These are phyloP conservation scores for Daldinia loculata DNA, from an alignment of 495 filamentous ascomycete species.

Conservation along the genomic window DNA sequence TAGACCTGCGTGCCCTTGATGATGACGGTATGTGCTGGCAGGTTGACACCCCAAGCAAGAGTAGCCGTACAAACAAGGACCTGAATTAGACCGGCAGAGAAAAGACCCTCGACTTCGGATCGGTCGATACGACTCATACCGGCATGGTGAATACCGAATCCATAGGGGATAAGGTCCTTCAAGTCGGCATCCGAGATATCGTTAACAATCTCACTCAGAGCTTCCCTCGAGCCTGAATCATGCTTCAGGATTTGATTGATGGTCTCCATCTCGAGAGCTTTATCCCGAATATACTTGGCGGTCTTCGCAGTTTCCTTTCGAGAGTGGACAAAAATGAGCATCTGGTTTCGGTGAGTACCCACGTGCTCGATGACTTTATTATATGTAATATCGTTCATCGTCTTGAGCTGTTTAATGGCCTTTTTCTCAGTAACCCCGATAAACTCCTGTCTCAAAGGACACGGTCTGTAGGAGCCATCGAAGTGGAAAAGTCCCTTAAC, in stretches of 20 bases:
- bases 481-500: conserved; percentile 92
- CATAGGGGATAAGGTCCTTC: conserved; percentile 94
- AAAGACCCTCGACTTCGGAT: conserved; percentile 93
- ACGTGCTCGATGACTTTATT: conserved; percentile 98
- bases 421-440: conserved; percentile 98
- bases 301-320: conserved; percentile 98
- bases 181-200: conserved; percentile 84
- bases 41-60: conserved; percentile 93
- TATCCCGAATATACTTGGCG: conserved; percentile 93
- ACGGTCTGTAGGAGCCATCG: conserved; percentile 91
- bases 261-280: conserved; percentile 92
- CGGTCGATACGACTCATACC: conserved; percentile 94
- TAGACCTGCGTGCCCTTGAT: conserved; percentile 98
- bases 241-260: conserved; percentile 95
- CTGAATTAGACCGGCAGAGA: conserved; percentile 87
- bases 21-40: conserved; percentile 93
- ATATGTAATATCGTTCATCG: conserved; percentile 99
- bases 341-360: conserved; percentile 87
- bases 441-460: conserved; percentile 94
- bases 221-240: conserved; percentile 90
- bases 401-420: conserved; percentile 98
- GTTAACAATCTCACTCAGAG: conserved; percentile 84
- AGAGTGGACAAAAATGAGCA: conserved; percentile 99
- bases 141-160: conserved; percentile 97
- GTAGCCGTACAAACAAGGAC: conserved; percentile 98